Evolutionary conservation across 805 yeast genomes (phyloP).

Genomic region (Lipomyces anomalus): DNA sequence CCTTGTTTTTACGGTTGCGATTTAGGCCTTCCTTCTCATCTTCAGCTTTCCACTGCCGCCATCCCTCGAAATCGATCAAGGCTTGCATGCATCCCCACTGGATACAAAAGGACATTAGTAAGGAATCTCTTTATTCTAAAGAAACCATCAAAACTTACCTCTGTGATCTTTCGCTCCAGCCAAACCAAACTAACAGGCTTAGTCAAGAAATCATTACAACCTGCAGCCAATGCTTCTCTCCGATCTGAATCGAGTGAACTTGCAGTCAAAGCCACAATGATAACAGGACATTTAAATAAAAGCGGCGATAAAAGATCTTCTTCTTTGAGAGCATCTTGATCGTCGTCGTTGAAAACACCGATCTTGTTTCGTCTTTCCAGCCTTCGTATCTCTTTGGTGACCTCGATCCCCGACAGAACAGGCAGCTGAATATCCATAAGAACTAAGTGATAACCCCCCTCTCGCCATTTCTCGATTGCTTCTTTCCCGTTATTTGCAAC

Average conservation of each 20-base stretch:
- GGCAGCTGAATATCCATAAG: slow-evolving; percentile 97
- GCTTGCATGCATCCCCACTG: slow-evolving; percentile 99
- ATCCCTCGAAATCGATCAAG: slow-evolving; percentile 87
- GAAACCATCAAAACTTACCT: slow-evolving; percentile 12
- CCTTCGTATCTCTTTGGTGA: slow-evolving; percentile 83
- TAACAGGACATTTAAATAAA: slow-evolving; percentile 87
- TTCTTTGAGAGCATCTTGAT: slow-evolving; percentile 33
- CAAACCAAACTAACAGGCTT: slow-evolving; percentile 93
- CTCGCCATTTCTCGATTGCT: slow-evolving; percentile 90
- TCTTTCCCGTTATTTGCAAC: slow-evolving; percentile 92
- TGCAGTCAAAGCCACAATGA: slow-evolving; percentile 94
- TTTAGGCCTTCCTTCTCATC: slow-evolving; percentile 13
- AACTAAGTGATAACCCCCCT: slow-evolving; percentile 90
- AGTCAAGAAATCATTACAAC: slow-evolving; percentile 93
- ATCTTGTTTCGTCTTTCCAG: slow-evolving; percentile 74
- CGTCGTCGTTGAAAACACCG: slow-evolving; percentile 50
- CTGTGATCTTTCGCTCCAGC: slow-evolving; percentile 83
- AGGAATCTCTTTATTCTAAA: background rate
- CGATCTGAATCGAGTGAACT: slow-evolving; percentile 79
- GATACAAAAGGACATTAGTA: slow-evolving; percentile 10
- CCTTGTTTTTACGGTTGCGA: background rate
- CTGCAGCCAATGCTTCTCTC: slow-evolving; percentile 89
- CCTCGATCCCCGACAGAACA: slow-evolving; percentile 91
- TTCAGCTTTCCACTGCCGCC: slow-evolving; percentile 46
- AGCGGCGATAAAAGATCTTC: slow-evolving; percentile 55